Evolutionary conservation across 2,329 filamentous ascomycete species (phyloP).

Genomic region (Xylariaceae sp.): DNA sequence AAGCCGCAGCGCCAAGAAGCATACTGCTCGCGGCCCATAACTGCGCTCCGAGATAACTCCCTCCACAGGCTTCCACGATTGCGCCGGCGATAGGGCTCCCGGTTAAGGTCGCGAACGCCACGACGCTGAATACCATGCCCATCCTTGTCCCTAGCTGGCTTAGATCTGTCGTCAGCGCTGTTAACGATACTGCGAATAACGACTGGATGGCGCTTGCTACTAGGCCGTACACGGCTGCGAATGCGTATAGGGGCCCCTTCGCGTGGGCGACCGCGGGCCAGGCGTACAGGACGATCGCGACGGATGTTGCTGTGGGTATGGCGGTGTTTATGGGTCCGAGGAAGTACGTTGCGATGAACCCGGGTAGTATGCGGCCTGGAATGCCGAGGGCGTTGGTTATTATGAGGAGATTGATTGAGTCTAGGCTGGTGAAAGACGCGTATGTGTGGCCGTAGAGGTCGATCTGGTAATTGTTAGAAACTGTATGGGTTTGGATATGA

Average conservation of each 20-base stretch:
- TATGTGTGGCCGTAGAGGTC: slow-evolving; percentile 18
- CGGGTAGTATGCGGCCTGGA: slow-evolving; percentile 43
- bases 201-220: slow-evolving; percentile 17
- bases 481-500: too few relatives aligned
- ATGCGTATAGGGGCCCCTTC: slow-evolving; percentile 9
- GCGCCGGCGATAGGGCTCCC: slow-evolving; percentile 49
- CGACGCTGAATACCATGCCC: slow-evolving; percentile 49
- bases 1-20: slow-evolving; percentile 11
- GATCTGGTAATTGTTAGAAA: slow-evolving; percentile 6
- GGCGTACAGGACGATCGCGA: slow-evolving; percentile 36
- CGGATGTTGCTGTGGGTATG: slow-evolving; percentile 33
- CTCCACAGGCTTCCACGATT: slow-evolving; percentile 40
- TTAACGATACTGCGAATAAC: slow-evolving; percentile 11
- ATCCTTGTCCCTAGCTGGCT: slow-evolving; percentile 47
- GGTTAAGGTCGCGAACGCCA: slow-evolving; percentile 46
- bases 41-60: slow-evolving; percentile 44
- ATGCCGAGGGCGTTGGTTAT: slow-evolving; percentile 49
- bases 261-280: slow-evolving; percentile 42
- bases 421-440: slow-evolving; percentile 14
- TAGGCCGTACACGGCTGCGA: slow-evolving; percentile 16
- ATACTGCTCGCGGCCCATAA: slow-evolving; percentile 16
- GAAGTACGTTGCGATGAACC: slow-evolving; percentile 39
- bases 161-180: slow-evolving; percentile 39
- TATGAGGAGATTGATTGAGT: slow-evolving; percentile 43
- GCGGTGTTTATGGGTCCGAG: slow-evolving; percentile 46